Percentiles rank a stretch among this genome's conserved stretches.
Conservation (phyloP, 139 green algal species). For the Asterochloris erici region DNA sequence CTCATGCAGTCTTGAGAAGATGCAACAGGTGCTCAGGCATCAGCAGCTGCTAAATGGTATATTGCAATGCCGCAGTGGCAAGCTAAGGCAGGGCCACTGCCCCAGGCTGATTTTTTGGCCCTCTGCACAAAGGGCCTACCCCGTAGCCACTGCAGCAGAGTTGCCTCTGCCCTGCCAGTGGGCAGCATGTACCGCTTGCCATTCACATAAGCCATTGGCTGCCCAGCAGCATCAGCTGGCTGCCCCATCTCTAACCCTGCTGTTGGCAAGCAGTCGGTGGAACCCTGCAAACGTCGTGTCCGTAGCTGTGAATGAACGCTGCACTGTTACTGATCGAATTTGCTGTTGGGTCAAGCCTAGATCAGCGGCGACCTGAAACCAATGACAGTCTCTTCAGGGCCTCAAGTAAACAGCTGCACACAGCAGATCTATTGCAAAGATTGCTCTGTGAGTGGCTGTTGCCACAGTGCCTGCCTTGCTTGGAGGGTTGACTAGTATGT, state of each 20-base stretch:
- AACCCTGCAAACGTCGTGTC: no score
- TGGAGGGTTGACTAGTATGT: no score
- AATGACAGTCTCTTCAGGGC: no score
- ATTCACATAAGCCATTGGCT: slow-evolving; percentile 74
- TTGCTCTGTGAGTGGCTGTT: no score
- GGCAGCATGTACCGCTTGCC: slow-evolving; percentile 73
- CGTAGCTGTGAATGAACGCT: neutral
- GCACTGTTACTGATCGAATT: neutral
- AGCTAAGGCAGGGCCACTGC: neutral
- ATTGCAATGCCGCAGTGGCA: neutral
- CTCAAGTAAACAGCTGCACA: no score
- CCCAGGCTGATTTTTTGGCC: neutral
- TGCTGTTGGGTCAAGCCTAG: no score
- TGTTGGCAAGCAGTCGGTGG: neutral
- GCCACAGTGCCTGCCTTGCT: no score
- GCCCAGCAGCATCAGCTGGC: neutral
- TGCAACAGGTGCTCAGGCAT: neutral
- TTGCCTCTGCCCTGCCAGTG: slow-evolving; percentile 61
- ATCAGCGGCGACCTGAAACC: no score
- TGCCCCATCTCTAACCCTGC: neutral
- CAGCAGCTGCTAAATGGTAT: neutral
- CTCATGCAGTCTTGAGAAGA: neutral
- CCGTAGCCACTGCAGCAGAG: slow-evolving; percentile 80
- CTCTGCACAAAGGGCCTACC: slow-evolving; percentile 39
- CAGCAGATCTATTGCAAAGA: no score